A percentile compares a stretch with the other conserved stretches of the same genome.
Conservation (phyloP, 176 grass and related monocot species). For the Hsuehochloa calcarea region DNA sequence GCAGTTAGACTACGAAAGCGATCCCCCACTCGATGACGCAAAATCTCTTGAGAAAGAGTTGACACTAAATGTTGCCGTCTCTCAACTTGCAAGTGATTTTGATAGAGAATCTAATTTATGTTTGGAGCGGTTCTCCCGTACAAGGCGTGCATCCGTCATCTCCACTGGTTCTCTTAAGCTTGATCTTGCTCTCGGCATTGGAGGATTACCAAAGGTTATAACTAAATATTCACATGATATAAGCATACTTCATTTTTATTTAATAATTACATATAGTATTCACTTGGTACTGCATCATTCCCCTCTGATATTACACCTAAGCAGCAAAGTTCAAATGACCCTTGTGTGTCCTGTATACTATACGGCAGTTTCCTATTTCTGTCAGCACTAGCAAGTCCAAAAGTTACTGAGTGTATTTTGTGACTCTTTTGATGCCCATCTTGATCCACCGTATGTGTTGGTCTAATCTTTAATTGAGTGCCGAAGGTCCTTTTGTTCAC, state of each 20-base stretch:
- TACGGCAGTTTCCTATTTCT: background rate
- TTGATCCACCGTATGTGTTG: background rate
- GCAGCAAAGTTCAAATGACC: background rate
- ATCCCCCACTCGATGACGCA: slow-evolving; percentile 47
- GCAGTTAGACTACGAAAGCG: slow-evolving; percentile 74
- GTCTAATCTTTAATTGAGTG: background rate
- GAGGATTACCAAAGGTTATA: slow-evolving; percentile 88
- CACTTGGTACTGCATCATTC: background rate
- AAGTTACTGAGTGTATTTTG: background rate
- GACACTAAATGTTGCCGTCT: slow-evolving; percentile 57
- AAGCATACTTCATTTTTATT: background rate
- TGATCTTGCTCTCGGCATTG: slow-evolving; percentile 82
- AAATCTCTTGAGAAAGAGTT: slow-evolving; percentile 37
- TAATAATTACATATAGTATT: background rate
- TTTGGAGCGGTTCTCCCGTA: slow-evolving; percentile 59
- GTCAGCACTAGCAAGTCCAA: background rate
- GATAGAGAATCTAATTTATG: slow-evolving; percentile 82
- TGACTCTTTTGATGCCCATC: background rate
- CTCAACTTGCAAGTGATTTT: slow-evolving; percentile 84
- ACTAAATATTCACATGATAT: slow-evolving; percentile 9
- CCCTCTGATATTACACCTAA: background rate
- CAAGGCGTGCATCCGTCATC: slow-evolving; percentile 53
- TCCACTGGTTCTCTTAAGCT: slow-evolving; percentile 90
- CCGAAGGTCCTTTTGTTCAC: background rate
- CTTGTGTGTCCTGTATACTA: background rate